Conservation (phyloP, 305 asterid genomes). For the Fraxinus floribunda region DNA sequence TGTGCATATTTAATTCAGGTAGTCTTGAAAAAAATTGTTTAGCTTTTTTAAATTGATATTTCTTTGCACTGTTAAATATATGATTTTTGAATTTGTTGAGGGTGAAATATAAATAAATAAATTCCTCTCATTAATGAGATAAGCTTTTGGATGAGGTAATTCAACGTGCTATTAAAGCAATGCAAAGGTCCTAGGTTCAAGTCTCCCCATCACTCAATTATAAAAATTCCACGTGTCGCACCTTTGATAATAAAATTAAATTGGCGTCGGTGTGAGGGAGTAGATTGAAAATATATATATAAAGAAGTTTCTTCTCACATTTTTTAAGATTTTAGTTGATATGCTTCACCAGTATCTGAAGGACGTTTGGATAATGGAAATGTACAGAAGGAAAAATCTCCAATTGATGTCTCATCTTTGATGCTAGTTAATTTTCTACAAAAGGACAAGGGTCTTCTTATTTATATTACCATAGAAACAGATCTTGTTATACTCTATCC, state of each 20-base stretch:
- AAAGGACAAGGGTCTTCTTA: not conserved
- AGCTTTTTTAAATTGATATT: not conserved
- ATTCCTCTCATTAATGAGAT: not conserved
- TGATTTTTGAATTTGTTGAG: not conserved
- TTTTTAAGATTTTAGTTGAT: not conserved
- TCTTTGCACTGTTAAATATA: conserved; percentile 5
- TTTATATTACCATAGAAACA: not conserved
- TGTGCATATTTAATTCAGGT: conserved; percentile 99
- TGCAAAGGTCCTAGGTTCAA: not conserved
- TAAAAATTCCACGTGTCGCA: not conserved
- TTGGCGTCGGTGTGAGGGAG: not conserved
- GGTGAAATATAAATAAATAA: not conserved
- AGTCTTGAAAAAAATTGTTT: conserved; percentile 23
- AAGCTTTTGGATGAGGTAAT: not conserved
- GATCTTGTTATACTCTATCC: not conserved
- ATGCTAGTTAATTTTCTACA: not conserved
- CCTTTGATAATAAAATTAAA: not conserved
- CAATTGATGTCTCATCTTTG: not conserved
- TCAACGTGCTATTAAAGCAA: not conserved
- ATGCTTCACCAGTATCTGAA: not conserved
- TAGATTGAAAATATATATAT: not conserved
- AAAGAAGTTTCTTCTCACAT: not conserved
- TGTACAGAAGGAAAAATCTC: not conserved
- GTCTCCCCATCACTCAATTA: not conserved
- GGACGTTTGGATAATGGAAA: conserved; percentile 3